Percentiles rank a stretch among this genome's conserved stretches.
phyloP scores from a whole-genome alignment of 352 stramenopile genomes.

The Blastocystis sp. region DNA sequence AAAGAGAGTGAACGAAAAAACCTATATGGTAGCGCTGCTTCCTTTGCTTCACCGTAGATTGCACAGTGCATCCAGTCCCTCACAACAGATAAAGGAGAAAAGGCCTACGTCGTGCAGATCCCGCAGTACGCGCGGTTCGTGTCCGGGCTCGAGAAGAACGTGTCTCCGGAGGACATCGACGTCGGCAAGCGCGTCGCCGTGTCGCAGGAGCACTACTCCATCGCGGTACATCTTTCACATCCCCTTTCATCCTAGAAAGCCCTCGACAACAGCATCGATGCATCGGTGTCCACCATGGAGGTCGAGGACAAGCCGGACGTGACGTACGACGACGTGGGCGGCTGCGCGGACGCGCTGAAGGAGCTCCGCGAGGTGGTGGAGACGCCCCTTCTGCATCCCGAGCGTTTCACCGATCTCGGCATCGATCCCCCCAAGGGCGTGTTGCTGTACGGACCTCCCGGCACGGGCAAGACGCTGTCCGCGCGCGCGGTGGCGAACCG shows the following conservation, averaged over 20 bases:
- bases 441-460: constrained; percentile 93
- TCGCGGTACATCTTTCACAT: constrained; percentile 44
- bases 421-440: constrained; percentile 99
- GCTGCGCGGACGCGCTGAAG: constrained; percentile 86
- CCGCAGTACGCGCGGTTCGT: constrained; percentile 99
- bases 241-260: constrained; percentile 81
- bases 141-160: constrained; percentile 94
- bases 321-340: constrained; percentile 99
- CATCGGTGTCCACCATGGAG: constrained; percentile 94
- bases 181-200: constrained; percentile 98
- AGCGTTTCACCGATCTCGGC: constrained; percentile 96
- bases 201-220: constrained; percentile 75
- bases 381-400: constrained; percentile 94
- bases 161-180: constrained; percentile 98
- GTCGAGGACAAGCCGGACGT: constrained; percentile 99
- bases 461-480: constrained; percentile 94
- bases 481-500: constrained; percentile 95
- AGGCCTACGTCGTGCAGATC: constrained; percentile 99
- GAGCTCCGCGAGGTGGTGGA: constrained; percentile 98
- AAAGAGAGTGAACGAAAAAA: constrained; percentile 99
- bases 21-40: constrained; percentile 55
- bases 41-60: constrained; percentile 80
- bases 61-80: constrained; percentile 94
- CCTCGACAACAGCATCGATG: constrained; percentile 97
- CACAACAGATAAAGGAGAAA: constrained; percentile 86